Conservation (phyloP, 257 asterid genomes). For the Ajuga chamaepitys region DNA sequence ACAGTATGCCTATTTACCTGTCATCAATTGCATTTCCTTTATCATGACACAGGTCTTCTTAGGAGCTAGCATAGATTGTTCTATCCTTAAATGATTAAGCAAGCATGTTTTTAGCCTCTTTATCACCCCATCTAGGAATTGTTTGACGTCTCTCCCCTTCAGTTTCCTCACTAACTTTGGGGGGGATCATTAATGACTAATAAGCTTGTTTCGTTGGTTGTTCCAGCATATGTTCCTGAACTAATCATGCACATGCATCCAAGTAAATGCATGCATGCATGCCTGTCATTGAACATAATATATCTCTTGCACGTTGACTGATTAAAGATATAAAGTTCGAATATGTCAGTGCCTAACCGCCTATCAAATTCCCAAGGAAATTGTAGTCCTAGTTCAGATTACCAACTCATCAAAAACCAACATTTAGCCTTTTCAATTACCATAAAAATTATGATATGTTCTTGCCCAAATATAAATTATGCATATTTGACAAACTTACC, state of each 20-base stretch:
- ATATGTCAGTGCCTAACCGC: not conserved
- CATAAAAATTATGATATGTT: not conserved
- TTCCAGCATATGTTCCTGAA: not conserved
- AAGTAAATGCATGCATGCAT: not conserved
- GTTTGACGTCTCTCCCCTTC: not conserved
- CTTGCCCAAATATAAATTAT: not conserved
- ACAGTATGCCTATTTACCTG: not conserved
- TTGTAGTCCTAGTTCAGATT: not conserved
- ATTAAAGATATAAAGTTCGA: not conserved
- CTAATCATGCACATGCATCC: not conserved
- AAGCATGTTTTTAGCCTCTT: not conserved
- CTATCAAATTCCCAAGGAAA: slow-evolving; percentile 4
- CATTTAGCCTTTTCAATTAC: not conserved
- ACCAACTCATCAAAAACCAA: not conserved
- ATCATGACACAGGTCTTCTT: not conserved
- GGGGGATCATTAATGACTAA: not conserved
- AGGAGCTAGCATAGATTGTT: not conserved
- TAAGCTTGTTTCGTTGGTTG: not conserved
- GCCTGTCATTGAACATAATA: not conserved
- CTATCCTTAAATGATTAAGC: not conserved
- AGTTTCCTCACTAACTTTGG: not conserved
- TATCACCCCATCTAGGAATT: not conserved
- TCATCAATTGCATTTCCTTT: not conserved
- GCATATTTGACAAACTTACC: slow-evolving; percentile 34
- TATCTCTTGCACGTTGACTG: not conserved